A percentile compares a stretch with the other conserved stretches of the same genome.
These are phyloP conservation scores for Betula pendula DNA, from an alignment of 306 rosid genomes.

Conservation along the genomic window DNA sequence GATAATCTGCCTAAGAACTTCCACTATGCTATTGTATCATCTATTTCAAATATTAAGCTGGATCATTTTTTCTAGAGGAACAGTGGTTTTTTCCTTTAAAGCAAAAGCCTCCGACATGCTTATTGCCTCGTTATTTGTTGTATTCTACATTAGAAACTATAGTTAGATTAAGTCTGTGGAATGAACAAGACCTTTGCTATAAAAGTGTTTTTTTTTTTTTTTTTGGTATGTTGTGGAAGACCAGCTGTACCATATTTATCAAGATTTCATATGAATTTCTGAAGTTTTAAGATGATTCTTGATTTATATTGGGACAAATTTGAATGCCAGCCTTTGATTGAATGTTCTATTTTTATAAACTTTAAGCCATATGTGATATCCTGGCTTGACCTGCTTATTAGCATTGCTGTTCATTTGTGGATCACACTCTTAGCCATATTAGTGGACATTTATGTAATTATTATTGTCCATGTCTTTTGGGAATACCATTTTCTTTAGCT, in stretches of 20 bases:
- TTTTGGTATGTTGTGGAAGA: neutral
- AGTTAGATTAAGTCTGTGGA: neutral
- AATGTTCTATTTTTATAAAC: neutral
- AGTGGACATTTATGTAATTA: neutral
- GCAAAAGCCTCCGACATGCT: neutral
- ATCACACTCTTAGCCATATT: neutral
- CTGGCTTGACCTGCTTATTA: neutral
- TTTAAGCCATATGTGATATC: neutral
- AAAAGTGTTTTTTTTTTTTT: neutral
- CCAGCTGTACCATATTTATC: neutral
- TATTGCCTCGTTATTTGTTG: neutral
- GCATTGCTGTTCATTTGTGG: neutral
- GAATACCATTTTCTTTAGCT: neutral
- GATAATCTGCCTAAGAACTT: neutral
- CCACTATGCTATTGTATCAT: neutral
- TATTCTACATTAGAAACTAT: neutral
- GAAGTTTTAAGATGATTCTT: neutral
- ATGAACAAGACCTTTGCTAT: too few relatives aligned
- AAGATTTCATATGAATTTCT: neutral
- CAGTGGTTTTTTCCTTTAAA: neutral
- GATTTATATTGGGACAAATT: neutral
- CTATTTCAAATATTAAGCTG: neutral
- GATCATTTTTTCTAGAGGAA: neutral
- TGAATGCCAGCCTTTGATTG: neutral
- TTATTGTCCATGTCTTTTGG: neutral